Conservation (phyloP, 257 asterid species). For the Solanum gracilifrons region DNA sequence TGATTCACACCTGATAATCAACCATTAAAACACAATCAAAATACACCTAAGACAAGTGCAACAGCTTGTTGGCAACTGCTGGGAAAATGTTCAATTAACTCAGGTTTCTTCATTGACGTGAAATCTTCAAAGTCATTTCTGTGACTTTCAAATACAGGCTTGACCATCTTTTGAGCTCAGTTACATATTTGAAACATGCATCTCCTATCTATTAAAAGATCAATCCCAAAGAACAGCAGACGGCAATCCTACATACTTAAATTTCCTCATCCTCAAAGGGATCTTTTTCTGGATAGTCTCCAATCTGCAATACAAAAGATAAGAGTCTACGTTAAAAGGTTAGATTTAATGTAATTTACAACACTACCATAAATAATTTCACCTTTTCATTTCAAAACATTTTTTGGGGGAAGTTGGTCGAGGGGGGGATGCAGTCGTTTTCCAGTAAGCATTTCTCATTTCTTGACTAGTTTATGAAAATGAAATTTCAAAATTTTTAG, state of each 20-base stretch:
- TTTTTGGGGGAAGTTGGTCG: not conserved
- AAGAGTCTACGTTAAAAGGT: not conserved
- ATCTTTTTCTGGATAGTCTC: constrained; percentile 83
- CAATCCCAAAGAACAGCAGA: not conserved
- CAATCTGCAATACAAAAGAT: constrained; percentile 42
- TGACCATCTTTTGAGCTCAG: not conserved
- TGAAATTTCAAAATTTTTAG: not conserved
- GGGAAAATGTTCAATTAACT: not conserved
- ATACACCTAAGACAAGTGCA: not conserved
- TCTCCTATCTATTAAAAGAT: not conserved
- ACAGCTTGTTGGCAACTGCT: not conserved
- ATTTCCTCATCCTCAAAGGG: constrained; percentile 89
- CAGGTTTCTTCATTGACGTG: not conserved
- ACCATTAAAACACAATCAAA: not conserved
- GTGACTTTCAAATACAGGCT: not conserved
- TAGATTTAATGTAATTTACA: not conserved
- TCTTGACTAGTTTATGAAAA: not conserved
- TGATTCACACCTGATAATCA: not conserved
- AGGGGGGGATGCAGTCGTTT: not conserved
- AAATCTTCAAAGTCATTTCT: not conserved
- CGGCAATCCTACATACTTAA: constrained; percentile 10
- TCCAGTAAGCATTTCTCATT: not conserved
- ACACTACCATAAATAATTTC: not conserved
- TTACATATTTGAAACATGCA: not conserved
- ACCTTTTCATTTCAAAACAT: not conserved